phyloP scores from a whole-genome alignment of 495 filamentous ascomycete genomes.

The Trichoderma asperelloides region DNA sequence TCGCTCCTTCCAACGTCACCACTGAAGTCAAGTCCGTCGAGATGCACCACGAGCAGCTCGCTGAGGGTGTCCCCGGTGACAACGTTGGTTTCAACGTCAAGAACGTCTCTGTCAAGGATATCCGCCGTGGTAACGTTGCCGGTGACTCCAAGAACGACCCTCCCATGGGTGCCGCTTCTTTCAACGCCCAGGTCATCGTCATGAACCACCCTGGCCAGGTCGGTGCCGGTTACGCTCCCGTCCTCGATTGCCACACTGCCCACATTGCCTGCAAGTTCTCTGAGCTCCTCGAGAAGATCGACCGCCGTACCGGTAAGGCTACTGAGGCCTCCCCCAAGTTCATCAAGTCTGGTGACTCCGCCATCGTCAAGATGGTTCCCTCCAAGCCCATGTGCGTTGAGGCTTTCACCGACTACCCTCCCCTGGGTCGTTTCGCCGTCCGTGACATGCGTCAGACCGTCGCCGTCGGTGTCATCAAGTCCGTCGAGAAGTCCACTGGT shows the following conservation, averaged over 20 bases:
- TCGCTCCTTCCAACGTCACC: slow-evolving; percentile 95
- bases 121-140: slow-evolving; percentile 99
- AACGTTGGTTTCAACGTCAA: slow-evolving; percentile 99
- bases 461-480: slow-evolving; percentile 91
- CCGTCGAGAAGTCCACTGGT: slow-evolving; percentile 39
- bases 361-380: slow-evolving; percentile 99
- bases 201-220: slow-evolving; percentile 99
- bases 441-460: slow-evolving; percentile 90
- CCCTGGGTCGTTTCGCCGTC: slow-evolving; percentile 97
- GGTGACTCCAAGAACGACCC: slow-evolving; percentile 99
- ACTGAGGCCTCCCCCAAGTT: slow-evolving; percentile 89
- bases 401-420: slow-evolving; percentile 98
- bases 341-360: slow-evolving; percentile 99
- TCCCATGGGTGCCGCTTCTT: slow-evolving; percentile 74
- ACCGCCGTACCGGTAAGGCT: slow-evolving; percentile 98
- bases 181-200: slow-evolving; percentile 99
- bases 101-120: slow-evolving; percentile 99
- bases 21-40: slow-evolving; percentile 99
- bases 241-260: slow-evolving; percentile 98
- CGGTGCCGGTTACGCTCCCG: slow-evolving; percentile 96
- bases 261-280: slow-evolving; percentile 99
- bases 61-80: slow-evolving; percentile 93
- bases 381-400: slow-evolving; percentile 99
- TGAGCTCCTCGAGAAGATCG: slow-evolving; percentile 98
- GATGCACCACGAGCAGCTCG: slow-evolving; percentile 99